Percentiles rank a stretch among this genome's conserved stretches.
Conservation (phyloP, 2,329 filamentous ascomycete genomes). For the Trichoderma koningii region DNA sequence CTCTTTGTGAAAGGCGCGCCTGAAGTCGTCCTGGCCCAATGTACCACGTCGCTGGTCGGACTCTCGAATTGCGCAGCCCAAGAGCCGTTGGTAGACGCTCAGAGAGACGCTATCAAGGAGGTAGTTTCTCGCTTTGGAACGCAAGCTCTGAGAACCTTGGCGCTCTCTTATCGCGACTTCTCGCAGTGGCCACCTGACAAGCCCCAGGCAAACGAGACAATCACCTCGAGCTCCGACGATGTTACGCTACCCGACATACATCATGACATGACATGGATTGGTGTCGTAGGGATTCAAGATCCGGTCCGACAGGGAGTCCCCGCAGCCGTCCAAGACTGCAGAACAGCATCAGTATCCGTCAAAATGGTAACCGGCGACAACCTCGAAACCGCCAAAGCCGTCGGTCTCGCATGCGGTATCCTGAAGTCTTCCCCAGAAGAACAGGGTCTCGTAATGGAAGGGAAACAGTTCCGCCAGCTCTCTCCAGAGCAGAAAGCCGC, state of each 20-base stretch:
- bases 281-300: conserved; percentile 58
- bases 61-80: background rate
- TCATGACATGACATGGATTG: background rate
- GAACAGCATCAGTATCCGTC: conserved; percentile 63
- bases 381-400: conserved; percentile 63
- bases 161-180: conserved; percentile 72
- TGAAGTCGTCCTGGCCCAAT: conserved; percentile 53
- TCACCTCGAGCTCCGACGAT: conserved; percentile 48
- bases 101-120: background rate
- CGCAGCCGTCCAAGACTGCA: conserved; percentile 61
- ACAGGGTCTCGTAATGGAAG: conserved; percentile 64
- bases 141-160: conserved; percentile 73
- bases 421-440: conserved; percentile 40
- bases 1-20: conserved; percentile 58
- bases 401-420: conserved; percentile 66
- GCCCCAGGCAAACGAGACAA: conserved; percentile 49
- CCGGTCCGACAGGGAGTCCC: conserved; percentile 61
- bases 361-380: conserved; percentile 59
- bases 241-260: background rate
- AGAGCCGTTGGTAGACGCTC: background rate
- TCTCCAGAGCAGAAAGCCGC: conserved; percentile 54
- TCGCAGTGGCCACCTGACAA: conserved; percentile 68
- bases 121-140: conserved; percentile 60
- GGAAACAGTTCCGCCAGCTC: conserved; percentile 61
- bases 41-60: conserved; percentile 31